Percentiles rank a stretch among this genome's conserved stretches.
Conservation (phyloP, 2,329 filamentous ascomycete species). For the Zasmidium cellare region DNA sequence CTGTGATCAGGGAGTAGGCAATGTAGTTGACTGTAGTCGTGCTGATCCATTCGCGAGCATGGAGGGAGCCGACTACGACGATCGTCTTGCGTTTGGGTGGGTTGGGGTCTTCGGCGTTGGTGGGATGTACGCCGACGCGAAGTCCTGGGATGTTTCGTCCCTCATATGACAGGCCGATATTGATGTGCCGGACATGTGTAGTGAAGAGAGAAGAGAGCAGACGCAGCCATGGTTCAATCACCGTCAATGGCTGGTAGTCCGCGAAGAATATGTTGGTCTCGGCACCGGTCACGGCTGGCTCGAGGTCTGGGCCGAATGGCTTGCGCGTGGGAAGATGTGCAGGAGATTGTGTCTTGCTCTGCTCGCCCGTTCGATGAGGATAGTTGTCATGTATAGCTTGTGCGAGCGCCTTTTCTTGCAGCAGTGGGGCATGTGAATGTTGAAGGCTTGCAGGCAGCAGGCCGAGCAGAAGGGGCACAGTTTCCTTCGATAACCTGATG, state of each 20-base stretch:
- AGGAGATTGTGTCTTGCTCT: conserved; percentile 10
- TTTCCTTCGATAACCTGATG: conserved; percentile 73
- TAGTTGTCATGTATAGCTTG: conserved; percentile 76
- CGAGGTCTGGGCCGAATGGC: conserved; percentile 28
- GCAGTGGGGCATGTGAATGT: conserved; percentile 69
- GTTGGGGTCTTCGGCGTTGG: conserved; percentile 48
- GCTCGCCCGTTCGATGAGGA: conserved; percentile 23
- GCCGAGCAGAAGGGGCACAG: conserved; percentile 74
- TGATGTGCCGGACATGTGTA: conserved; percentile 70
- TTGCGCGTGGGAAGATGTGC: conserved; percentile 10
- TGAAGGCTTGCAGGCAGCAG: conserved; percentile 75
- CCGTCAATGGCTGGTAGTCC: conserved; percentile 85
- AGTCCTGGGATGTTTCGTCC: conserved; percentile 83
- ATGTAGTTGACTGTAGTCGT: conserved; percentile 88
- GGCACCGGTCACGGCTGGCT: conserved; percentile 19
- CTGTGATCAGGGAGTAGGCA: conserved; percentile 82
- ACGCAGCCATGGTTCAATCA: conserved; percentile 88
- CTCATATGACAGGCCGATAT: conserved; percentile 82
- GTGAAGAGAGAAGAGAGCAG: conserved; percentile 89
- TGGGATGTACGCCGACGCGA: conserved; percentile 66
- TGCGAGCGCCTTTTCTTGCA: conserved; percentile 69
- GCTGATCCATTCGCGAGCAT: conserved; percentile 95
- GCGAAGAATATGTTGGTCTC: conserved; percentile 76
- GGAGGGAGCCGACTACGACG: conserved; percentile 79
- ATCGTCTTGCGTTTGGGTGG: conserved; percentile 68